Base-by-base conservation (phyloP, 352 stramenopile genomes). In the Pythium coloratum region DNA sequence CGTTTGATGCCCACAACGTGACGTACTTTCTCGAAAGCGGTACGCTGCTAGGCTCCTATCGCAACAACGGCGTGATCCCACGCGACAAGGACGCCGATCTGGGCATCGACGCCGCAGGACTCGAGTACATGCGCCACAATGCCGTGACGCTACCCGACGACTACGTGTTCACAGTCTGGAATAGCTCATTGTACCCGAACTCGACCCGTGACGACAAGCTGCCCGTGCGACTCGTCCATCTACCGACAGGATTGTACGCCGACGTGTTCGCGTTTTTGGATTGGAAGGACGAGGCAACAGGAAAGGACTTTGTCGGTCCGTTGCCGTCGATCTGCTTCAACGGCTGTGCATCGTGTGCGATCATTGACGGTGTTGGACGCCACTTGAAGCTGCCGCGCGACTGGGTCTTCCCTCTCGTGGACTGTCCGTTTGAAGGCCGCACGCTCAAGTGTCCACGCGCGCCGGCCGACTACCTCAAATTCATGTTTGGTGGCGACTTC, bases 21-120 rank as follows among this genome's bases (percentile, higher is more conserved):
- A 71, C 71, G 51, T 69, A 75, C 44, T 79, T 70, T 46, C 57
- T 79, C 14, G 73, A 79, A 34, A 74, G 64, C 26, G 73, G 73
- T 30, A 68, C 73, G n/a, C 62, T 79, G 24, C 67, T 79, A 2
- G 73, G 73, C 26, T 55, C 66, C 14, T 69, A 70, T 38, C 69
- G 73, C 7, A 28, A 77, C n/a, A 60, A 68, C 18, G 64, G 66
- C 20, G 54, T 79, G 6, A 77, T 77, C 30, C 59, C 57, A 0
- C 63, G 62, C 55, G 72, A 78, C 50, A 24, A 62, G 6, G 72
- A 78, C 49, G 68, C 59, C 14, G 72, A 78, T 38, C 44, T 78
- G 26, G 72, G 40, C 13, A 74, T 78, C 42, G 61, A 73, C 42
- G 34, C 46, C 10, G 57, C 33, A 0, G 59, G 59, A 7, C 73